phyloP scores from a whole-genome alignment of 306 rosid species.

The Malus fusca region DNA sequence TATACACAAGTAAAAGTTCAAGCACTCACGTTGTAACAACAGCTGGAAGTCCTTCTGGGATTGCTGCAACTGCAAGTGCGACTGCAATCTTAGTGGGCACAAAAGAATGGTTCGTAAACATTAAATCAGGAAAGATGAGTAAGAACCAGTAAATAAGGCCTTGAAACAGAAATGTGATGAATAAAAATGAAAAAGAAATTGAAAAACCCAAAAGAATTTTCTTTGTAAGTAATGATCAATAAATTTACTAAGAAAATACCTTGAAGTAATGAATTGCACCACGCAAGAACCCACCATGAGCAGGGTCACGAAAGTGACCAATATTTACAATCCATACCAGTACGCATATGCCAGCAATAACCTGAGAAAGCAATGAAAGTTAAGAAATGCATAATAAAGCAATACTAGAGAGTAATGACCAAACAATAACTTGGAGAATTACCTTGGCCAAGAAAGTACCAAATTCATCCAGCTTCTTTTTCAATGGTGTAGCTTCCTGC shows the following conservation, averaged over 20 bases:
- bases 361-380: constrained; percentile 40
- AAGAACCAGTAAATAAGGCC: not conserved
- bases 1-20: constrained; percentile 17
- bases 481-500: constrained; percentile 94
- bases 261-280: constrained; percentile 99
- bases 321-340: constrained; percentile 97
- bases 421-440: constrained; percentile 18
- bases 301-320: constrained; percentile 96
- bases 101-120: not conserved
- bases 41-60: constrained; percentile 99
- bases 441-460: constrained; percentile 98
- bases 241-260: constrained; percentile 36
- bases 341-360: constrained; percentile 92
- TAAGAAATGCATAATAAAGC: not conserved
- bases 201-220: constrained; percentile 5
- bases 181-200: constrained; percentile 6
- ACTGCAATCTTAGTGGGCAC: constrained; percentile 76
- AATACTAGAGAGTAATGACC: not conserved
- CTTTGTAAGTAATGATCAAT: not conserved
- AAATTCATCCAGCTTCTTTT: constrained; percentile 92
- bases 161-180: not conserved
- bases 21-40: constrained; percentile 91
- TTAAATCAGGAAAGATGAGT: not conserved
- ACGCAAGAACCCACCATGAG: constrained; percentile 90
- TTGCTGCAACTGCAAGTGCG: constrained; percentile 98